phyloP scores from a whole-genome alignment of 352 stramenopile species.

The Globisporangium cederbergense region DNA sequence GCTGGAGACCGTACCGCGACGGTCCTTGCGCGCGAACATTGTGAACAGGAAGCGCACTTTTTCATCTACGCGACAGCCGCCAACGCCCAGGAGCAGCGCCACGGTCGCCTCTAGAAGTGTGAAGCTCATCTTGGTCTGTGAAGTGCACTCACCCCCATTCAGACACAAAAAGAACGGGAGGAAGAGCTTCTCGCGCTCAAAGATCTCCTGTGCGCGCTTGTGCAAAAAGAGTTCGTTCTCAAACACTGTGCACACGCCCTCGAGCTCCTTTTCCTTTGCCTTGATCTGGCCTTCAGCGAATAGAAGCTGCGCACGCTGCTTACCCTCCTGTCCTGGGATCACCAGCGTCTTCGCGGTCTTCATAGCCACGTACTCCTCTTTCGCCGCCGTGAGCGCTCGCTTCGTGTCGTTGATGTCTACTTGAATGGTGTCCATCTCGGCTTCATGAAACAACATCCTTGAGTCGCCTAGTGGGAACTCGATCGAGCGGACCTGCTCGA shows the following conservation, averaged over 20 bases:
- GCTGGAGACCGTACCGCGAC: neutral
- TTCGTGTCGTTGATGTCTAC: conserved; percentile 47
- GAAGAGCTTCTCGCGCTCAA: conserved; percentile 63
- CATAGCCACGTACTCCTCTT: conserved; percentile 68
- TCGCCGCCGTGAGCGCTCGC: conserved; percentile 35
- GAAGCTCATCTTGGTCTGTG: conserved; percentile 6
- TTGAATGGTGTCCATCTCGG: conserved; percentile 45
- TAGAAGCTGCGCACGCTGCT: conserved; percentile 62
- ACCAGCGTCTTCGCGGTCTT: conserved; percentile 39
- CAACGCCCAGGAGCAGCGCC: conserved; percentile 51
- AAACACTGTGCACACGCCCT: conserved; percentile 42
- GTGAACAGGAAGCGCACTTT: conserved; percentile 80
- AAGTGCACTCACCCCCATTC: conserved; percentile 15
- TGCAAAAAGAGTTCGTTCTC: conserved; percentile 77
- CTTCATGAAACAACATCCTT: conserved; percentile 59
- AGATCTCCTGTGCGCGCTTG: conserved; percentile 49
- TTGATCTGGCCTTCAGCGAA: conserved; percentile 76
- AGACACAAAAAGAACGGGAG: conserved; percentile 54
- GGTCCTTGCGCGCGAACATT: conserved; percentile 40
- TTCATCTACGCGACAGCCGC: conserved; percentile 35
- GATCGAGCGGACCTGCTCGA: conserved; percentile 35
- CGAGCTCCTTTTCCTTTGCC: conserved; percentile 52
- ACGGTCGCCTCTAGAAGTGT: conserved; percentile 44
- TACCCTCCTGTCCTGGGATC: conserved; percentile 43
- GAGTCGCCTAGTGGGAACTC: conserved; percentile 48